These are phyloP conservation scores for Pulicaria dysenterica DNA, from an alignment of 129 eudicot species.

Conservation along the genomic window DNA sequence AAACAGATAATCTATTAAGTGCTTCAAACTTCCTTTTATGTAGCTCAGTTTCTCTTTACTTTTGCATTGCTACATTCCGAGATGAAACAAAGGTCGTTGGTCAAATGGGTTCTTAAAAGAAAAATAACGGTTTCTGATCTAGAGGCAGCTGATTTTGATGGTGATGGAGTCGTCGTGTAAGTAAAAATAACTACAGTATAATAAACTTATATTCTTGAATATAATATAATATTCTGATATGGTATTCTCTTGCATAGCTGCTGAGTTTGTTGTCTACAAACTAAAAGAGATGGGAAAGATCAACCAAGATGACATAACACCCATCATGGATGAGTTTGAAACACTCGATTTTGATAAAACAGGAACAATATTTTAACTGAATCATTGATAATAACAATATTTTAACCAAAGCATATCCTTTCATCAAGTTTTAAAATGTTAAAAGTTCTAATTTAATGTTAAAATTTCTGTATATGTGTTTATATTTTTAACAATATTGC, in stretches of 20 bases:
- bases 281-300: slow-evolving; percentile 96
- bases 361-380: slow-evolving; percentile 77
- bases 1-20: too few species aligned
- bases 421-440: too few species aligned
- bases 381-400: too few species aligned
- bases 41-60: slow-evolving; percentile 79
- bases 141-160: slow-evolving; percentile 85
- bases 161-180: slow-evolving; percentile 71
- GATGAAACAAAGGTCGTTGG: slow-evolving; percentile 57
- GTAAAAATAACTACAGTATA: slow-evolving; percentile 26
- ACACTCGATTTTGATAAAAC: slow-evolving; percentile 79
- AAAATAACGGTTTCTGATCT: slow-evolving; percentile 60
- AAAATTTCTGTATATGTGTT: too few species aligned
- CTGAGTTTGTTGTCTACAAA: slow-evolving; percentile 69
- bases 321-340: slow-evolving; percentile 69
- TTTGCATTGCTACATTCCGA: slow-evolving; percentile 74
- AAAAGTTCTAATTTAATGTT: too few species aligned
- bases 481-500: too few species aligned
- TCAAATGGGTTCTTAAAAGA: slow-evolving; percentile 60
- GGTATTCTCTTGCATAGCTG: slow-evolving; percentile 53
- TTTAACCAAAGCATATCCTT: too few species aligned
- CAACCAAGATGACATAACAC: slow-evolving; percentile 62
- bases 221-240: slow-evolving; percentile 11
- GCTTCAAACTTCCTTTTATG: too few species aligned
- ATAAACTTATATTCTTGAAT: not conserved